Percentiles rank a stretch among this genome's conserved stretches.
phyloP scores from a whole-genome alignment of 1,284 basidiomycete genomes.

The Ceratorhiza oryzae-sativae region DNA sequence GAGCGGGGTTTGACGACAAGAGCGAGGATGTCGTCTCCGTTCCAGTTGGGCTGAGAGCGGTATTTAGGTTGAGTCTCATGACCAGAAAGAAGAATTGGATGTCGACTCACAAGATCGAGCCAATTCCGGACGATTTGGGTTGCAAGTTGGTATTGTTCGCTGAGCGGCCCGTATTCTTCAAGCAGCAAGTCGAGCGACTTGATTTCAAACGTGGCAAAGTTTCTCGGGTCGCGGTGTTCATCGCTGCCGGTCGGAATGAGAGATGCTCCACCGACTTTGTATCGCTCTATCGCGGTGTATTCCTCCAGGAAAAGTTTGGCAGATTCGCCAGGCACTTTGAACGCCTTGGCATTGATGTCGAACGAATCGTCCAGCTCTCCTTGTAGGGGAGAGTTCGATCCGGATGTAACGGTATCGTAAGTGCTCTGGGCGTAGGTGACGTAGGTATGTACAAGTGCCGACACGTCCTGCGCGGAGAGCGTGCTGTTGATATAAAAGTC shows the following conservation, averaged over 20 bases:
- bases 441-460: slow-evolving; percentile 19
- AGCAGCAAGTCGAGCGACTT: slow-evolving; percentile 60
- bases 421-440: slow-evolving; percentile 18
- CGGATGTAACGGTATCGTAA: slow-evolving; percentile 23
- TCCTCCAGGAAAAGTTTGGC: slow-evolving; percentile 55
- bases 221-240: slow-evolving; percentile 48
- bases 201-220: slow-evolving; percentile 70
- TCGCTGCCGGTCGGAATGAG: slow-evolving; percentile 56
- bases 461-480: slow-evolving; percentile 28
- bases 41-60: slow-evolving; percentile 3
- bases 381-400: slow-evolving; percentile 6
- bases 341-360: slow-evolving; percentile 54
- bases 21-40: slow-evolving; percentile 30
- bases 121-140: slow-evolving; percentile 56
- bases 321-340: slow-evolving; percentile 52
- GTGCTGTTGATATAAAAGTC: slow-evolving; percentile 36
- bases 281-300: slow-evolving; percentile 56
- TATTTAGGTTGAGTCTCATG: not conserved
- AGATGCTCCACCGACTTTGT: slow-evolving; percentile 1
- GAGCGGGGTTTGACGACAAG: slow-evolving; percentile 40
- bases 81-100: not conserved
- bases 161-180: slow-evolving; percentile 56
- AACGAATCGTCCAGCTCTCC: slow-evolving; percentile 34
- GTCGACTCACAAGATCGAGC: slow-evolving; percentile 51
- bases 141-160: slow-evolving; percentile 62